These are phyloP conservation scores for Apiospora saccharicola DNA, from an alignment of 2,329 filamentous ascomycete species.

Conservation along the genomic window DNA sequence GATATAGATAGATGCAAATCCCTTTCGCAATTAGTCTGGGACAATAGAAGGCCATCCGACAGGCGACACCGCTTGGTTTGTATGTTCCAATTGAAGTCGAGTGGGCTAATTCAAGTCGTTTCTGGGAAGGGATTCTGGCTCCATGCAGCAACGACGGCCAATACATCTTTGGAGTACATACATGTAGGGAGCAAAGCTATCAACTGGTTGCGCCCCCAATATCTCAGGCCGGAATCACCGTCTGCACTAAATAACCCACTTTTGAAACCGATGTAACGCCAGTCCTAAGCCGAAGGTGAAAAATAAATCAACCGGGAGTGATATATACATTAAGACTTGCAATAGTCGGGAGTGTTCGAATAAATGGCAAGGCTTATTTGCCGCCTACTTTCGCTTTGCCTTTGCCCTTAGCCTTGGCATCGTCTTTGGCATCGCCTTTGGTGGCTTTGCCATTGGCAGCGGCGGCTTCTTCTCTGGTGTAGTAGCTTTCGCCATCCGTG, in stretches of 20 bases:
- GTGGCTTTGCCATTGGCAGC: conserved; percentile 37
- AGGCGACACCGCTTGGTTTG: not conserved
- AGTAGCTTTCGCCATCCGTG: conserved; percentile 63
- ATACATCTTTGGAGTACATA: not conserved
- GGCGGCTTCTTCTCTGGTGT: conserved; percentile 50
- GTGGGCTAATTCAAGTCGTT: not conserved
- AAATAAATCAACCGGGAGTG: not conserved
- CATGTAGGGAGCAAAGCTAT: not conserved
- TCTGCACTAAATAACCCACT: not conserved
- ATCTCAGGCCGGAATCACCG: not conserved
- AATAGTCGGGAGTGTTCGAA: not conserved
- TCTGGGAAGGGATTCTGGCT: not conserved
- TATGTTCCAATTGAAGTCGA: not conserved
- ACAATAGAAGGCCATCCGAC: no score
- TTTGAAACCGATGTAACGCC: conserved; percentile 11
- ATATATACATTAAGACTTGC: not conserved
- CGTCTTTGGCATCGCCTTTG: conserved; percentile 26
- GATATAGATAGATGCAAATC: no score
- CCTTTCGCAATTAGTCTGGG: no score
- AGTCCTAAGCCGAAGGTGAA: not conserved
- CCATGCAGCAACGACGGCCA: not conserved
- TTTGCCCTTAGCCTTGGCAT: not conserved
- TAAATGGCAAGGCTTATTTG: not conserved
- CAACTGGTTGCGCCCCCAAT: not conserved
- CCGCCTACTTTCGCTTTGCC: not conserved